Conservation (phyloP, 257 asterid genomes). For the Nicotiana obtusifolia region DNA sequence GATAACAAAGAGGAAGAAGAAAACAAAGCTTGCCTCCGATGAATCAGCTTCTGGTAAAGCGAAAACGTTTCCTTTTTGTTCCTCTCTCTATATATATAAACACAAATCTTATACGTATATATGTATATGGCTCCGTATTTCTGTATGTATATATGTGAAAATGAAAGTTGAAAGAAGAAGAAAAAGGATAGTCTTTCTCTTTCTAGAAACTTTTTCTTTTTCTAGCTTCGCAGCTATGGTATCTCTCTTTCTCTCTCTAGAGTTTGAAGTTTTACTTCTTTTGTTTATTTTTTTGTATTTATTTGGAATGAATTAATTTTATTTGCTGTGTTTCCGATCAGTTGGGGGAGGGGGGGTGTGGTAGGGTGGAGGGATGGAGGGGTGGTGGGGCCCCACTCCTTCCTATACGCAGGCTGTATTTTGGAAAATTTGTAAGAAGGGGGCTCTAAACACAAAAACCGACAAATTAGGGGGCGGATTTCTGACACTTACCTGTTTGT, state of each 20-base stretch:
- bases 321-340: background rate
- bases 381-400: conserved; percentile 15
- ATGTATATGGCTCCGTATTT: background rate
- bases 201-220: background rate
- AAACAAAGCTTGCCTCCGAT: conserved; percentile 19
- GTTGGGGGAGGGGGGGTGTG: too few relatives aligned
- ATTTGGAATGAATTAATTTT: background rate
- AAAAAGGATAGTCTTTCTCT: conserved; percentile 6
- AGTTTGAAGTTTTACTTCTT: conserved; percentile 7
- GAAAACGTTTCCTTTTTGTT: background rate
- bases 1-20: conserved; percentile 10
- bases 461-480: background rate
- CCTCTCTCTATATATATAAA: conserved; percentile 8
- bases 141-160: background rate
- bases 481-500: background rate
- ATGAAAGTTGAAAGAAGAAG: background rate
- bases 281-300: background rate
- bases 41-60: conserved; percentile 15
- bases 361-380: background rate
- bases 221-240: background rate
- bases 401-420: background rate
- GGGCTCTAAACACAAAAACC: conserved; percentile 17
- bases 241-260: conserved; percentile 21
- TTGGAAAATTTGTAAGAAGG: background rate
- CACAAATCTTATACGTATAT: background rate